Evolutionary conservation across 805 yeast genomes (phyloP), one percentile per base, ranked within the genome.

Genomic region (Starmerella gropengiesseri): DNA sequence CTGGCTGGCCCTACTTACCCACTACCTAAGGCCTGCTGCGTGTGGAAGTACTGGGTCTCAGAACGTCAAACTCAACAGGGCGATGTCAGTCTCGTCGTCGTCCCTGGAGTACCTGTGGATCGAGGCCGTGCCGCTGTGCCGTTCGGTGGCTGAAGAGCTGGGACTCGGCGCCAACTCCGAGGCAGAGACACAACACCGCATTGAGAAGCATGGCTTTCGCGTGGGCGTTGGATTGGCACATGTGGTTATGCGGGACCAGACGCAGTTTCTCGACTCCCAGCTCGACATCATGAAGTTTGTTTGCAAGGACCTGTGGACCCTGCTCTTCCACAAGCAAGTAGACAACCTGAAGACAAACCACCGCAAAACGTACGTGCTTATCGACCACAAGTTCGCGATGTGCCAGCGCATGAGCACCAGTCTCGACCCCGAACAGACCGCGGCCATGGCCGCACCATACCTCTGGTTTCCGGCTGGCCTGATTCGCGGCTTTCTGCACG

Each of bases 321-420:
- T 71, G 41, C 58, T 89, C 22, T 85, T 75, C 62, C 75, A 77
- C 29, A 89, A 86, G 61, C 95, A 82, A 59, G 83, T 91, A 68
- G 96, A 87, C 59, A 86, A 85, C 52, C 68, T 91, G 45, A 73
- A 94, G 48, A 91, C 98, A 1, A 91, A 91, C 58, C 96, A 91
- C 59, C 65, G 93, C 29, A 80, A 91, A 6, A 81, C 87, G 0
- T 83, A 76, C 60, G 89, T 85, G 20, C 66, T 84, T 33, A 74
- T 83, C 8, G 95, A 84, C 58, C 74, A 71, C 57, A 64, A 64
- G 41, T 80, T 78, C 63, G 69, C 69, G 42, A 66, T 73, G 40
- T 70, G 82, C 31, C 53, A 63, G 27, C 65, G 71, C 37, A 70
- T 80, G 69, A 55, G 64, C 47, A 59, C 67, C 2, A 52, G 47